A percentile compares a stretch with the other conserved stretches of the same genome.
phyloP scores from a whole-genome alignment of 2,329 filamentous ascomycete genomes.

The Alternaria burnsii region DNA sequence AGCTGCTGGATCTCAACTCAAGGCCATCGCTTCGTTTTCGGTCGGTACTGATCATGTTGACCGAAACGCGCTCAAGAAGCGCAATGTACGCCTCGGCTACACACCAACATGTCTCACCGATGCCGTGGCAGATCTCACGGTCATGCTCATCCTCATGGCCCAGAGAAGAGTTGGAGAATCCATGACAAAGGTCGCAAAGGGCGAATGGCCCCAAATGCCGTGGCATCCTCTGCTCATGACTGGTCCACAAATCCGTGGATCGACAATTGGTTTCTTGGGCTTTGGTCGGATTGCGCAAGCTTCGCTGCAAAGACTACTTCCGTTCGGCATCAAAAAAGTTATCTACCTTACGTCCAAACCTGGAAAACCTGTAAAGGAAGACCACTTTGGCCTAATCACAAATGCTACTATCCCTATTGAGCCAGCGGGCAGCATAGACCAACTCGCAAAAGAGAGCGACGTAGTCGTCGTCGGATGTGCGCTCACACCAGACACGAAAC shows the following conservation, averaged over 20 bases:
- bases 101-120: constrained; percentile 44
- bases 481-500: constrained; percentile 37
- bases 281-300: constrained; percentile 44
- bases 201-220: constrained; percentile 43
- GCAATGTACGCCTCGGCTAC: constrained; percentile 41
- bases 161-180: constrained; percentile 41
- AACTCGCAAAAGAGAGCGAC: constrained; percentile 43
- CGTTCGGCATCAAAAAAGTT: constrained; percentile 37
- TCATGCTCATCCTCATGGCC: constrained; percentile 47
- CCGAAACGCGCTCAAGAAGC: constrained; percentile 32
- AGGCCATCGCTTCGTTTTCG: constrained; percentile 42
- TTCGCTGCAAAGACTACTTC: constrained; percentile 34
- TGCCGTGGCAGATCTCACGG: constrained; percentile 40
- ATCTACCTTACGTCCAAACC: constrained; percentile 40
- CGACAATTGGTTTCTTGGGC: constrained; percentile 40
- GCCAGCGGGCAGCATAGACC: constrained; percentile 26
- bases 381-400: constrained; percentile 34
- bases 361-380: constrained; percentile 34
- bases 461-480: constrained; percentile 42
- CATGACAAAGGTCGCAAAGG: constrained; percentile 33
- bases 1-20: constrained; percentile 32
- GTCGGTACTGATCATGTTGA: constrained; percentile 46
- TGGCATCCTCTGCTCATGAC: constrained; percentile 44
- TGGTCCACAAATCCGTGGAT: constrained; percentile 35
- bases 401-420: constrained; percentile 29